Percentiles rank a stretch among this genome's conserved stretches.
These are phyloP conservation scores for Piromyces sp. DNA, from an alignment of 192 early-diverging fungal species.

Conservation along the genomic window DNA sequence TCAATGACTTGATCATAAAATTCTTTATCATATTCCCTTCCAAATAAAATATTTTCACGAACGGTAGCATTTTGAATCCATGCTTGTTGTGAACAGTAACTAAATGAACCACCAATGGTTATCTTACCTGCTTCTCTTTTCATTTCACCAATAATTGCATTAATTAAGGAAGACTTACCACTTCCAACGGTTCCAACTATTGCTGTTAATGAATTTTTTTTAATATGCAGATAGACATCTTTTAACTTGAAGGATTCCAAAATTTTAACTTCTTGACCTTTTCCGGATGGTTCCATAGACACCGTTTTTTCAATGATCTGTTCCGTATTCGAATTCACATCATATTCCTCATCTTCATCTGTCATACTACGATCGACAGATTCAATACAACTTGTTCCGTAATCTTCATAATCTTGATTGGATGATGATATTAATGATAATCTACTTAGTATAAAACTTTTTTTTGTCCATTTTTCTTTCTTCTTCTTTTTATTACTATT, in stretches of 20 bases:
- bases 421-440: too few relatives aligned
- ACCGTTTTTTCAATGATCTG: not conserved
- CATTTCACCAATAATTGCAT: conserved; percentile 16
- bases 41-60: conserved; percentile 67
- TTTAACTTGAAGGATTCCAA: not conserved
- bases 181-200: conserved; percentile 30
- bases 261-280: not conserved
- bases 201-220: conserved; percentile 21
- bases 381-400: too few relatives aligned
- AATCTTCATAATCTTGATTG: too few relatives aligned
- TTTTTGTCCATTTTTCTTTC: too few relatives aligned
- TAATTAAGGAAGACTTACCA: conserved; percentile 20
- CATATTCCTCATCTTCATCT: too few relatives aligned
- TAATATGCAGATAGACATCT: conserved; percentile 11
- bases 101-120: conserved; percentile 26
- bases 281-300: not conserved
- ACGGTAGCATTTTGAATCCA: conserved; percentile 28
- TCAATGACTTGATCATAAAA: conserved; percentile 65
- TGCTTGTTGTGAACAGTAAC: not conserved
- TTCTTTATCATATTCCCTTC: conserved; percentile 43
- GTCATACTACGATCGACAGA: too few relatives aligned
- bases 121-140: conserved; percentile 30
- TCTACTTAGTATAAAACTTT: too few relatives aligned
- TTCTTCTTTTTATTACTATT: too few relatives aligned
- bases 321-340: too few relatives aligned